Conservation (phyloP, 805 yeast genomes). For the Debaryomyces tyrocola region DNA sequence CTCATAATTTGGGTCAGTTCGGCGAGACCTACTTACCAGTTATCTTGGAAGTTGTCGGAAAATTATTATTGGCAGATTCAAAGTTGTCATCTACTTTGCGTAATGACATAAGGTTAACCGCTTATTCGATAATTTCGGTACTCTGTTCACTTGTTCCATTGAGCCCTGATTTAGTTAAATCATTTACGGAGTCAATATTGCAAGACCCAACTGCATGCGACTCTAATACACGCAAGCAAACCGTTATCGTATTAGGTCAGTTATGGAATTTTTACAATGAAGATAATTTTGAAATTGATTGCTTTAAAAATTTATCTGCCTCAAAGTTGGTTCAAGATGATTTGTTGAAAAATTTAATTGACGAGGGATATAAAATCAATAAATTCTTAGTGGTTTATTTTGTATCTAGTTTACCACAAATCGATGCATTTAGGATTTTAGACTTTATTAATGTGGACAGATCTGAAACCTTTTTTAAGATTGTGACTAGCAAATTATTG, state of each 20-base stretch:
- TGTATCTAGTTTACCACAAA: conserved; percentile 21
- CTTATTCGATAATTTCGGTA: conserved; percentile 80
- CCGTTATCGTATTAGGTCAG: conserved; percentile 41
- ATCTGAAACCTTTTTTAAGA: conserved; percentile 14
- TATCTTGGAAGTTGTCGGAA: conserved; percentile 58
- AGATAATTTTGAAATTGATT: conserved; percentile 8
- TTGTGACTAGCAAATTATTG: conserved; percentile 14
- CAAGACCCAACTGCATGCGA: conserved; percentile 23
- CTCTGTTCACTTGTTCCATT: conserved; percentile 72
- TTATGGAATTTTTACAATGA: conserved; percentile 28
- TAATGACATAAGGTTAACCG: conserved; percentile 72
- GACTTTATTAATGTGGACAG: conserved; percentile 18
- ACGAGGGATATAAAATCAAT: conserved; percentile 27
- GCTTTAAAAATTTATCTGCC: conserved; percentile 18
- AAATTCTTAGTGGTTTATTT: conserved; percentile 32
- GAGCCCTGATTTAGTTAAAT: conserved; percentile 23
- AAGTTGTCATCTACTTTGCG: conserved; percentile 18
- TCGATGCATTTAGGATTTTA: conserved; percentile 20
- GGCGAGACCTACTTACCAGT: conserved; percentile 52
- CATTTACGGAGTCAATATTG: conserved; percentile 35
- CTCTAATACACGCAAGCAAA: conserved; percentile 23
- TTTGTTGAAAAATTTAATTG: conserved; percentile 11
- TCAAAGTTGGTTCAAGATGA: conserved; percentile 4
- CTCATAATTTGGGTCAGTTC: conserved; percentile 44
- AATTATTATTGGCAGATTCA: conserved; percentile 39